Evolutionary conservation across 2,329 filamentous ascomycete genomes (phyloP).

Genomic region (Trichoderma oligosporum): DNA sequence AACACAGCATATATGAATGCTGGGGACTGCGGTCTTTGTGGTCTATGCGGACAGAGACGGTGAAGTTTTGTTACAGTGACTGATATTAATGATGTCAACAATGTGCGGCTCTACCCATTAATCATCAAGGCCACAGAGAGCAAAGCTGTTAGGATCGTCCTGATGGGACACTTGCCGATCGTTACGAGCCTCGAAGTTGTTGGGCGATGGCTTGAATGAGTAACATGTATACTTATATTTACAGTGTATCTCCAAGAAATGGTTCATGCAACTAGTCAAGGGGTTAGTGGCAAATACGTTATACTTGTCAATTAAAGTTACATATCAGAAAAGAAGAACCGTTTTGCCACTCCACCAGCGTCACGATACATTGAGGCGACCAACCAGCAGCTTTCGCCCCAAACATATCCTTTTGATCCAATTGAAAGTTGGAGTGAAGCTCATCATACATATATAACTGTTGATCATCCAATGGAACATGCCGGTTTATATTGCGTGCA

Average conservation of each 20-base stretch:
- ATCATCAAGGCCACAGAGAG: too few relatives aligned
- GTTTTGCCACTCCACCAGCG: background rate
- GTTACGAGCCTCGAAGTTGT: background rate
- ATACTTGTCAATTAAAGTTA: too few relatives aligned
- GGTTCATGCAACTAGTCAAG: background rate
- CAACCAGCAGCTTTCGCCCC: background rate
- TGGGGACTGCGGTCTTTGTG: conserved; percentile 65
- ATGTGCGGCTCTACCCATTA: too few relatives aligned
- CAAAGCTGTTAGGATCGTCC: too few relatives aligned
- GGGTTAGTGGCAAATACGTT: conserved; percentile 1
- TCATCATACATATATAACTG: conserved; percentile 4
- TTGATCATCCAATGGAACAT: too few relatives aligned
- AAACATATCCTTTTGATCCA: background rate
- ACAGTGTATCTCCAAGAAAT: too few relatives aligned
- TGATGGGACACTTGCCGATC: conserved; percentile 20
- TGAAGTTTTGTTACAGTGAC: too few relatives aligned
- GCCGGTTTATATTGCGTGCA: too few relatives aligned
- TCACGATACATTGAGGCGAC: background rate
- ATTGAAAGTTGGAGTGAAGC: background rate
- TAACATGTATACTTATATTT: too few relatives aligned
- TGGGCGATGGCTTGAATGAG: background rate
- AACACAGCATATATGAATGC: conserved; percentile 62
- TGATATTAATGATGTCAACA: background rate
- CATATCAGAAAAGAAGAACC: background rate
- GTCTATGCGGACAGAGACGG: conserved; percentile 56